Evolutionary conservation across 139 green algal genomes (phyloP).

Genomic region (Micromonas pusilla): DNA sequence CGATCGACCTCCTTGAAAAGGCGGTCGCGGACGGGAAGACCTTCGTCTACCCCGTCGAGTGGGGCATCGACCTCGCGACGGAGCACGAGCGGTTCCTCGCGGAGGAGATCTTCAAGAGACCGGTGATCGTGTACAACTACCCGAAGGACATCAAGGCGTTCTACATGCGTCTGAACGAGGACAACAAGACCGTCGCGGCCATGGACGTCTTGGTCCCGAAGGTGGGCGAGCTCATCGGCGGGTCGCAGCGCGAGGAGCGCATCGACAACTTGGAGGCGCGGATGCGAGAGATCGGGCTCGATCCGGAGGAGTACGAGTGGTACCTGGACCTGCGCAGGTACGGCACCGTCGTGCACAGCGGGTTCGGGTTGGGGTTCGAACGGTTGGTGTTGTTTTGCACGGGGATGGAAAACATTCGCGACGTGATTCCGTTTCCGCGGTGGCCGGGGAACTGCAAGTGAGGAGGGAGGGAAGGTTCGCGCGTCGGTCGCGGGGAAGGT

Average conservation of each 20-base stretch:
- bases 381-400: slow-evolving; percentile 62
- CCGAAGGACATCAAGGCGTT: slow-evolving; percentile 94
- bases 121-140: slow-evolving; percentile 96
- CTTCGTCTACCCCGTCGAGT: slow-evolving; percentile 83
- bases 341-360: slow-evolving; percentile 61
- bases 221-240: slow-evolving; percentile 71
- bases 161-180: slow-evolving; percentile 97
- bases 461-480: not conserved
- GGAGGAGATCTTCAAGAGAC: slow-evolving; percentile 87
- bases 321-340: slow-evolving; percentile 67
- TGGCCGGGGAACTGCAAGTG: slow-evolving; percentile 37
- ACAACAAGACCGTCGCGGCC: slow-evolving; percentile 92
- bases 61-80: slow-evolving; percentile 80
- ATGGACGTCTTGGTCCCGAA: slow-evolving; percentile 97
- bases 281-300: slow-evolving; percentile 35
- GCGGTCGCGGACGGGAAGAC: slow-evolving; percentile 64
- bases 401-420: slow-evolving; percentile 64
- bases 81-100: slow-evolving; percentile 85
- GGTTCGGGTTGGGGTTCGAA: slow-evolving; percentile 71
- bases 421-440: slow-evolving; percentile 70
- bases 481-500: too few species aligned
- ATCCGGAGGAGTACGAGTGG: slow-evolving; percentile 51
- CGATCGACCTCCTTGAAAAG: slow-evolving; percentile 78
- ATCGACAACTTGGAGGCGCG: slow-evolving; percentile 52
- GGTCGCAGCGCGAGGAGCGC: slow-evolving; percentile 64